These are phyloP conservation scores for Rubroboletus satanas DNA, from an alignment of 768 basidiomycete genomes.

Conservation along the genomic window DNA sequence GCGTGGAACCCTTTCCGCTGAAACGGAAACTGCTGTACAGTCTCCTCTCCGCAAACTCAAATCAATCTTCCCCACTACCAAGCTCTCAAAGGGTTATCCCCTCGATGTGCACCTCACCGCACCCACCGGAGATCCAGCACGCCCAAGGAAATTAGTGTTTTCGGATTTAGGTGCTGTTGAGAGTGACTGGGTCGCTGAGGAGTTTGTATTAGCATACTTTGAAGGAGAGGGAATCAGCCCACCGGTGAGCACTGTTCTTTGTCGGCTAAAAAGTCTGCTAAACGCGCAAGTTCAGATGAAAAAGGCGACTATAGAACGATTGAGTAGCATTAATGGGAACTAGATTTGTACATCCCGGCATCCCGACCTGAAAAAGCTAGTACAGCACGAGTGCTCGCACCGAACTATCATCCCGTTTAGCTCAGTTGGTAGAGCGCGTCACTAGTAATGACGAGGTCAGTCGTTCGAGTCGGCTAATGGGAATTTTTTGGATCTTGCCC, in stretches of 20 bases:
- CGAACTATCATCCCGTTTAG: slow-evolving; percentile 31
- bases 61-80: slow-evolving; percentile 69
- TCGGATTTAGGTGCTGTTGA: slow-evolving; percentile 72
- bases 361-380: neutral
- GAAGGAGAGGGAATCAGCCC: slow-evolving; percentile 69
- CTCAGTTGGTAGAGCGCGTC: slow-evolving; percentile 59
- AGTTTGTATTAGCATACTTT: slow-evolving; percentile 74
- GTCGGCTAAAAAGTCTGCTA: neutral
- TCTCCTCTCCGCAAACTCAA: slow-evolving; percentile 70
- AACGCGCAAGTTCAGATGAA: slow-evolving; percentile 26
- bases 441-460: slow-evolving; percentile 71
- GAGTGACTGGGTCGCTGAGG: slow-evolving; percentile 68
- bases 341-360: slow-evolving; percentile 6
- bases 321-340: slow-evolving; percentile 15
- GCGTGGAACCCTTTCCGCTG: slow-evolving; percentile 51
- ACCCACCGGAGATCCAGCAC: slow-evolving; percentile 42
- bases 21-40: slow-evolving; percentile 53
- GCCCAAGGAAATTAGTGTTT: slow-evolving; percentile 56
- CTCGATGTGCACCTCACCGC: slow-evolving; percentile 67
- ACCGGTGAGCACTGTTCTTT: slow-evolving; percentile 43
- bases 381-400: too few relatives aligned
- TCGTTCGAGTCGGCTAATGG: slow-evolving; percentile 60
- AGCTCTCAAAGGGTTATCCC: slow-evolving; percentile 61
- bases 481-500: slow-evolving; percentile 21
- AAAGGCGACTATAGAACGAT: slow-evolving; percentile 21